Evolutionary conservation across 768 basidiomycete genomes (phyloP).

Genomic region (Xanthoconium purpureum): DNA sequence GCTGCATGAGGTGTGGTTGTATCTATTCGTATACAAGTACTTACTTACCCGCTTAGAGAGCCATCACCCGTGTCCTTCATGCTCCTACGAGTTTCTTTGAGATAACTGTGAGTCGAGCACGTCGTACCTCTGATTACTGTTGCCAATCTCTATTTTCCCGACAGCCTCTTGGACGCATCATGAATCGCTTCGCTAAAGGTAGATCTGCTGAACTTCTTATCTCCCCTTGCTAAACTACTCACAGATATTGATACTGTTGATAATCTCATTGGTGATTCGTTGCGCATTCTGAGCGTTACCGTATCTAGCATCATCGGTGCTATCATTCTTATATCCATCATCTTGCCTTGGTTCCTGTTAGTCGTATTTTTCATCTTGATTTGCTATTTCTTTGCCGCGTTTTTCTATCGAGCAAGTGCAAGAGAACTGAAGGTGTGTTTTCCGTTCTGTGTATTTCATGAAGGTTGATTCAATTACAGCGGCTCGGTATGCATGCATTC

Average conservation of each 20-base stretch:
- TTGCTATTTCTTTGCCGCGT: slow-evolving; percentile 67
- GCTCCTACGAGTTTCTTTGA: slow-evolving; percentile 92
- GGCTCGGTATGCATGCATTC: slow-evolving; percentile 44
- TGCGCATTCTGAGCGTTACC: slow-evolving; percentile 71
- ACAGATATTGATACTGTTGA: slow-evolving; percentile 77
- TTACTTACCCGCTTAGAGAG: slow-evolving; percentile 37
- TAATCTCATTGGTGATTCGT: slow-evolving; percentile 68
- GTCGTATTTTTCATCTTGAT: slow-evolving; percentile 58
- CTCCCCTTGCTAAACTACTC: not conserved
- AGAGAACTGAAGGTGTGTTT: slow-evolving; percentile 73
- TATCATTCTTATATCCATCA: slow-evolving; percentile 70
- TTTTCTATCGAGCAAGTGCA: slow-evolving; percentile 83
- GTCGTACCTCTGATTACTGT: not conserved
- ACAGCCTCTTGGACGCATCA: slow-evolving; percentile 79
- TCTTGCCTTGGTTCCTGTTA: slow-evolving; percentile 84
- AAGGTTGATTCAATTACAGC: slow-evolving; percentile 33
- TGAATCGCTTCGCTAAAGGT: slow-evolving; percentile 88
- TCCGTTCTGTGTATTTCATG: not conserved
- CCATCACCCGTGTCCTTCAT: slow-evolving; percentile 69
- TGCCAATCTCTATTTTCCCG: not conserved
- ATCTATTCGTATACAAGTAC: not conserved
- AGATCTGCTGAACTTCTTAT: not conserved
- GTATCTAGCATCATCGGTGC: slow-evolving; percentile 67
- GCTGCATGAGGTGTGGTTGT: slow-evolving; percentile 53
- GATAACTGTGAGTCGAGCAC: slow-evolving; percentile 52